Base-by-base conservation (phyloP, 768 basidiomycete genomes). In the Lactarius evosmus region DNA sequence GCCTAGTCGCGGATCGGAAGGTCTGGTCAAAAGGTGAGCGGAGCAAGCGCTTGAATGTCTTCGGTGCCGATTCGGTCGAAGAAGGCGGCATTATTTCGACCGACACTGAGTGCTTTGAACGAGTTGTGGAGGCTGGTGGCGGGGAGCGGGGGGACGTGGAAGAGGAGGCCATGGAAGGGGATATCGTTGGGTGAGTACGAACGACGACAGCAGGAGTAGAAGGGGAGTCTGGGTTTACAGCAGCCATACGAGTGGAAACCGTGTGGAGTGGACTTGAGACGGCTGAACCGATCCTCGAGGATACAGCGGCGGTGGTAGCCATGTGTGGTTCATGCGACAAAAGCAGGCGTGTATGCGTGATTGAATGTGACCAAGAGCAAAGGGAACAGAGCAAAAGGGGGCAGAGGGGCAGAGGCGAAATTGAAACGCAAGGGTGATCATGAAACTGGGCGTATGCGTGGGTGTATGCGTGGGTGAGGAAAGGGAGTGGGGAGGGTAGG, bases 1-100 rank as follows among this genome's bases (percentile, higher is more conserved):
- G 83, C 58, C 85, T 80, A 12, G 86, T 85, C 57, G 85, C 86
- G 14, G 82, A 81, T 56, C 85, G 83, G 41, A 90, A 67, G 69
- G 83, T 85, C 67, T 88, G 85, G 69, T 87, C 87, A 27, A 91
- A 74, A 6, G 86, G 83, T 3, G 86, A 83, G 60, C 85, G 84
- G n/a, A 68, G 55, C 61, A 90, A 74, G 46, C 86, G 83, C 70
- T 82, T 82, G 71, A 90, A 85, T 6, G 85, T 78, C 69, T 79
- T 84, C 44, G 81, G 78, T 56, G 81, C 79, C 33, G 78, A 74
- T 11, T 71, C 64, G 49, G 59, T 33, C 1, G 62, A 41, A 19
- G 36, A 29, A 19, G 62, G 34, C 8, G 63, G 19, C 19, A 46
- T 38, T 12, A n/a, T 30, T 22, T 58, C 29, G 16, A 36, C 32